Evolutionary conservation across 2,329 filamentous ascomycete genomes (phyloP).

Genomic region (Bipolaris zeicola): DNA sequence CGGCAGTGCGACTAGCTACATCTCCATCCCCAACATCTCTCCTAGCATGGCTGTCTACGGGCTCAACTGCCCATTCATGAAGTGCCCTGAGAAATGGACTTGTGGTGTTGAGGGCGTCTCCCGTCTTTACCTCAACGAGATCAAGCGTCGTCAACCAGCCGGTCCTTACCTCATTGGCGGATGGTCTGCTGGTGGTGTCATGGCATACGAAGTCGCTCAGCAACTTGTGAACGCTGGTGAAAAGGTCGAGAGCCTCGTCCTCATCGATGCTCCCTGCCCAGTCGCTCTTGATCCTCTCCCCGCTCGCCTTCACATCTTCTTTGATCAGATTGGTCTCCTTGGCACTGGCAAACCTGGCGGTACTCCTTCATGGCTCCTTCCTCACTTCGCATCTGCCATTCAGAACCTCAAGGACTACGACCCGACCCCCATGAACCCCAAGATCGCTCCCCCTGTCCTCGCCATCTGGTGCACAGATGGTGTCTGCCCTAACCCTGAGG

Average conservation of each 20-base stretch:
- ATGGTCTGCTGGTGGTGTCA: conserved; percentile 62
- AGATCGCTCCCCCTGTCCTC: conserved; percentile 65
- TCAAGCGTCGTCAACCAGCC: conserved; percentile 70
- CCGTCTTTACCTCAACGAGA: conserved; percentile 69
- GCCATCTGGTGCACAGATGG: conserved; percentile 76
- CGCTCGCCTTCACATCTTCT: conserved; percentile 70
- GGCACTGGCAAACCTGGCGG: conserved; percentile 65
- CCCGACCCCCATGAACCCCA: conserved; percentile 65
- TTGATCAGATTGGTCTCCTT: conserved; percentile 72
- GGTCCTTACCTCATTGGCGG: conserved; percentile 64
- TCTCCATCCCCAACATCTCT: conserved; percentile 61
- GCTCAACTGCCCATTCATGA: conserved; percentile 74
- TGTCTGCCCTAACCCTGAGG: conserved; percentile 69
- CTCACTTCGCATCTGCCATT: conserved; percentile 73
- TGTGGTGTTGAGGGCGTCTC: conserved; percentile 70
- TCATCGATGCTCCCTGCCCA: conserved; percentile 61
- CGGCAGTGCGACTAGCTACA: conserved; percentile 71
- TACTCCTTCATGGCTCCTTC: conserved; percentile 74
- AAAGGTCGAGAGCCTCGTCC: conserved; percentile 56
- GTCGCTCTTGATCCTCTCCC: conserved; percentile 58
- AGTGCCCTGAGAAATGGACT: conserved; percentile 67
- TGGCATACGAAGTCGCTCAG: conserved; percentile 58
- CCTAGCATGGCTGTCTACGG: conserved; percentile 58
- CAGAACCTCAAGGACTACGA: conserved; percentile 72
- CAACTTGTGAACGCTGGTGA: conserved; percentile 57